Conservation (phyloP, 208 protist species). For the Novymonas esmeraldas region DNA sequence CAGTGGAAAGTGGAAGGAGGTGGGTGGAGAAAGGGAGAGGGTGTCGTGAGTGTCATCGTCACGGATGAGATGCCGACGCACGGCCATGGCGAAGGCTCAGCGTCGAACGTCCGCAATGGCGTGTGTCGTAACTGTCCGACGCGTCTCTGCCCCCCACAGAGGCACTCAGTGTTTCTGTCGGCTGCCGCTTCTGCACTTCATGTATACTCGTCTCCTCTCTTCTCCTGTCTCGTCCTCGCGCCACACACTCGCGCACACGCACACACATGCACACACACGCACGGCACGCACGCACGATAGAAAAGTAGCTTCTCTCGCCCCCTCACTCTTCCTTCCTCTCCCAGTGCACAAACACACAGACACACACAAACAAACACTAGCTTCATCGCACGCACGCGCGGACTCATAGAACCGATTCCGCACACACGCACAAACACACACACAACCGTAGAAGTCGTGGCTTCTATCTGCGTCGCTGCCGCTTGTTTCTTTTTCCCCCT, state of each 20-base stretch:
- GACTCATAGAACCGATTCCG: too few species aligned
- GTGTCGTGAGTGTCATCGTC: too few species aligned
- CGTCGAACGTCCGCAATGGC: too few species aligned
- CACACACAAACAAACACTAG: not conserved
- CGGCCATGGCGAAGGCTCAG: too few species aligned
- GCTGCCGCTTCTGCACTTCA: too few species aligned
- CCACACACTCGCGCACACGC: not conserved
- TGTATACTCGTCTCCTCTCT: conserved; percentile 1
- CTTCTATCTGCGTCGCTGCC: too few species aligned
- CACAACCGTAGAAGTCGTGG: not conserved
- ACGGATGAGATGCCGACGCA: too few species aligned
- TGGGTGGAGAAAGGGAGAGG: too few species aligned
- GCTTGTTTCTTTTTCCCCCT: not conserved
- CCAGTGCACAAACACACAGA: not conserved
- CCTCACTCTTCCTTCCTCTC: not conserved
- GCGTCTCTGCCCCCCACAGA: too few species aligned
- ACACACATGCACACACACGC: not conserved
- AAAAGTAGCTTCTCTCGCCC: not conserved
- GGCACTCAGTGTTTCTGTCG: too few species aligned
- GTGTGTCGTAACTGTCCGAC: too few species aligned
- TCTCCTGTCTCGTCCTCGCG: not conserved
- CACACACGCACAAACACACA: not conserved
- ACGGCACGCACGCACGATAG: not conserved
- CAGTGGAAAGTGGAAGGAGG: too few species aligned
- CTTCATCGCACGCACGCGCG: not conserved